Base-by-base conservation (phyloP, 176 grass and related monocot genomes). In the Leersia perrieri region DNA sequence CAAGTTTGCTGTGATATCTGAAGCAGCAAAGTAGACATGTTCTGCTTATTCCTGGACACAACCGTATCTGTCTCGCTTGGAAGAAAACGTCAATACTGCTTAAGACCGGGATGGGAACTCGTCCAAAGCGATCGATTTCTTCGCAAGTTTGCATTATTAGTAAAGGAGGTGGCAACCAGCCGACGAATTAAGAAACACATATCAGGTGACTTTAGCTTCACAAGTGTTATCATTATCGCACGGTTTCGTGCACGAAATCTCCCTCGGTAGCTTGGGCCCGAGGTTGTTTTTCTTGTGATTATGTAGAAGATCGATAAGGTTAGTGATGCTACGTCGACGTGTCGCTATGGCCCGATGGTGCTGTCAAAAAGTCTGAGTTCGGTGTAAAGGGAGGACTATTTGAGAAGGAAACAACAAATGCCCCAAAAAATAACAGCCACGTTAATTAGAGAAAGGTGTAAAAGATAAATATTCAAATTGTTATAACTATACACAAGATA, bases 161-260 rank as follows among this genome's bases (percentile, higher is more conserved):
- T 44, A 44, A 9, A 18, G 58, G 58, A 26, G 70, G 66, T 22
- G 80, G 58, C 70, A 23, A 49, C 60, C 60, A 11, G 27, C 28
- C 76, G 40, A 28, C 11, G 76, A 78, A n/a, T n/a, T n/a, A n/a
- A 66, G 75, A 63, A 65, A 65, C 26, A 65, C 26, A 8, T 36
- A 0, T 14, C 80, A 27, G 10, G 40, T 39, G 47, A 28, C 18
- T 28, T 60, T n/a, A 32, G 9, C 65, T 67, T 36, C 7, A 22
- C 9, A 9, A 1, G 0, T 26, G 60, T 49, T 30, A 13, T 47
- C 74, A 11, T 34, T 38, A 38, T 85, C 31, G 7, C 53, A n/a
- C n/a, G 53, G n/a, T 58, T 6, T 30, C 83, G 75, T 85, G 83
- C 83, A 85, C 75, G 83, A 64, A 72, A 85, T 77, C 22, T 53